phyloP scores from a whole-genome alignment of 2,329 filamentous ascomycete species.

The Fusarium sacchari region DNA sequence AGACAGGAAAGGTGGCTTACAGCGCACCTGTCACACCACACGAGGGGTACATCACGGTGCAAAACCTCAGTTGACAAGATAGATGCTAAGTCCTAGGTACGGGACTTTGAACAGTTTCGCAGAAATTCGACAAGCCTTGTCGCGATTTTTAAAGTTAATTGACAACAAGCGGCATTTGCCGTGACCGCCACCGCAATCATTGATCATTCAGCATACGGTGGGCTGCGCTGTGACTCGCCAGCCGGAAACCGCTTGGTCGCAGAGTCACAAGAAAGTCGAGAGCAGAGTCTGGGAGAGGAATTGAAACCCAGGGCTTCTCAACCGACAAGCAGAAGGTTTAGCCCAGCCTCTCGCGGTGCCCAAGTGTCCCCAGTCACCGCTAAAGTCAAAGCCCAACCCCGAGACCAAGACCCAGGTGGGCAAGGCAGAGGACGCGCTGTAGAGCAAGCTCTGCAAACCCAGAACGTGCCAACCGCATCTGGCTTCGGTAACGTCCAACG shows the following conservation, averaged over 20 bases:
- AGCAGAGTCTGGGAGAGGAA: neutral
- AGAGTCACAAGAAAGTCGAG: constrained; percentile 29
- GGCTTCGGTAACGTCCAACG: constrained; percentile 39
- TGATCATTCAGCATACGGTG: constrained; percentile 19
- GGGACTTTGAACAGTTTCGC: constrained; percentile 6
- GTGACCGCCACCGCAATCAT: constrained; percentile 29
- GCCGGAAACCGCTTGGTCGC: constrained; percentile 28
- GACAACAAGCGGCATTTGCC: constrained; percentile 21
- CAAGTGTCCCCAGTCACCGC: constrained; percentile 40
- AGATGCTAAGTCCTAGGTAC: constrained; percentile 13
- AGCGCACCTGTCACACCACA: constrained; percentile 39
- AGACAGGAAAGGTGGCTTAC: constrained; percentile 32
- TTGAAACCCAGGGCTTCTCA: constrained; percentile 1
- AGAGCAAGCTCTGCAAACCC: constrained; percentile 27
- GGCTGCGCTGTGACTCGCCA: constrained; percentile 37
- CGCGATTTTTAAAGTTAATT: constrained; percentile 6
- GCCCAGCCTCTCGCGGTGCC: constrained; percentile 27
- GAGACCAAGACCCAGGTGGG: constrained; percentile 16
- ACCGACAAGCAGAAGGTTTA: constrained; percentile 7
- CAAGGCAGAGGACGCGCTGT: constrained; percentile 22
- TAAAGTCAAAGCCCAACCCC: constrained; percentile 34
- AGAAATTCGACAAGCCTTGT: neutral
- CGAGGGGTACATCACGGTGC: constrained; percentile 25
- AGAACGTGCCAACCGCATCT: constrained; percentile 37
- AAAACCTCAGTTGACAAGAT: constrained; percentile 11